Evolutionary conservation across 768 basidiomycete genomes (phyloP).

Genomic region (Termitomyces eurrhizus): DNA sequence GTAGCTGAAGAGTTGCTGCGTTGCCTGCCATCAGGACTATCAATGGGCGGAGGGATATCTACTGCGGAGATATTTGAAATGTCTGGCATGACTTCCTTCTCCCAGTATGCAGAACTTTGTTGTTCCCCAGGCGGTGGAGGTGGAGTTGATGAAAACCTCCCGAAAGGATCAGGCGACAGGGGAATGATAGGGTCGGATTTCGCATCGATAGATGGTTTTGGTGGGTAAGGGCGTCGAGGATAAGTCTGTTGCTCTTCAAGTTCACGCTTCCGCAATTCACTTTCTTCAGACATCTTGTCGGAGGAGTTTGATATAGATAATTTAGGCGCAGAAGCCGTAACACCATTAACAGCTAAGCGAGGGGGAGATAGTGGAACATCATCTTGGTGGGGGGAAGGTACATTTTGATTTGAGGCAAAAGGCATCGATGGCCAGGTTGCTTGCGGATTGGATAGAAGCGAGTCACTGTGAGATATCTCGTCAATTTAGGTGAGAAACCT

Average conservation of each 20-base stretch:
- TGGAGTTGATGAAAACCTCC: slow-evolving; percentile 57
- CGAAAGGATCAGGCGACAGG: slow-evolving; percentile 82
- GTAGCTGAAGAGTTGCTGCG: slow-evolving; percentile 26
- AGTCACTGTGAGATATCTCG: slow-evolving; percentile 13
- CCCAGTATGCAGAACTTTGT: slow-evolving; percentile 42
- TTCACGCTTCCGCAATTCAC: slow-evolving; percentile 43
- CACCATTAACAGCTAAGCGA: slow-evolving; percentile 62
- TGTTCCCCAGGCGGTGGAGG: slow-evolving; percentile 17
- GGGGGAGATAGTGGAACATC: slow-evolving; percentile 51
- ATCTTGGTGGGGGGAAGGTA: slow-evolving; percentile 15
- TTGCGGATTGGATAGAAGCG: slow-evolving; percentile 12
- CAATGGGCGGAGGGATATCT: slow-evolving; percentile 6
- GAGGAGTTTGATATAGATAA: slow-evolving; percentile 30
- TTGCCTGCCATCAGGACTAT: slow-evolving; percentile 17
- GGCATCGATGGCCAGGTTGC: slow-evolving; percentile 39
- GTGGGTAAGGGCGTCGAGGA: slow-evolving; percentile 30
- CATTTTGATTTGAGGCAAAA: slow-evolving; percentile 31
- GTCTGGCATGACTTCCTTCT: slow-evolving; percentile 20
- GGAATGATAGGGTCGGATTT: slow-evolving; percentile 60
- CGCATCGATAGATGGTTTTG: slow-evolving; percentile 15
- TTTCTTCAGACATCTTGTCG: slow-evolving; percentile 36
- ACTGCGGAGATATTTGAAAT: slow-evolving; percentile 12
- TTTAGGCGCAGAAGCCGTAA: slow-evolving; percentile 57
- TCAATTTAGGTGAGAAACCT: slow-evolving; percentile 1
- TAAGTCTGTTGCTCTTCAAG: slow-evolving; percentile 52